Conservation (phyloP, 257 asterid genomes). For the Penstemon newberryi region DNA sequence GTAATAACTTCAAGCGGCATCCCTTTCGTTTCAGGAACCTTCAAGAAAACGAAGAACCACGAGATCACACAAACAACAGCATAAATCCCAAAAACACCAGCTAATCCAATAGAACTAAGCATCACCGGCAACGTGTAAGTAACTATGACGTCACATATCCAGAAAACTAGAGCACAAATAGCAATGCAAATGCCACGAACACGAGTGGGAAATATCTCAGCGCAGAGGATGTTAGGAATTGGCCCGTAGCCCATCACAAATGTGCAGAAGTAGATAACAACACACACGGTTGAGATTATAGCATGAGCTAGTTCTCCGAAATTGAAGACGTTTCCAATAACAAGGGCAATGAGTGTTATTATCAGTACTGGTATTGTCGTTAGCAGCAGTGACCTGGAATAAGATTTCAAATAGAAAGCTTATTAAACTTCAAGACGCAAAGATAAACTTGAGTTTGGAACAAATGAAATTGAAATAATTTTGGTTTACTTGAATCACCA, state of each 20-base stretch:
- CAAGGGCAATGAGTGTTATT: slow-evolving; percentile 58
- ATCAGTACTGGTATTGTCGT: slow-evolving; percentile 71
- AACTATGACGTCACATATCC: slow-evolving; percentile 75
- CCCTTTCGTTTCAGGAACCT: slow-evolving; percentile 63
- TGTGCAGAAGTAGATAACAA: slow-evolving; percentile 77
- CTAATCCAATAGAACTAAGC: slow-evolving; percentile 52
- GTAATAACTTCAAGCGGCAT: slow-evolving; percentile 65
- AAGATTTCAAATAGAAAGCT: neutral
- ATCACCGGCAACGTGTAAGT: slow-evolving; percentile 52
- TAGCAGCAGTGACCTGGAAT: slow-evolving; percentile 71
- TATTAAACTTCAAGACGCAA: neutral
- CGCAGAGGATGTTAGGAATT: slow-evolving; percentile 79
- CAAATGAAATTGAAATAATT: too few relatives aligned
- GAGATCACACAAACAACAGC: slow-evolving; percentile 50
- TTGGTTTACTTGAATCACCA: too few relatives aligned
- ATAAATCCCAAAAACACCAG: slow-evolving; percentile 58
- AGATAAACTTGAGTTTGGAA: too few relatives aligned
- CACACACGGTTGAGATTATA: slow-evolving; percentile 70
- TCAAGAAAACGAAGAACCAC: slow-evolving; percentile 48
- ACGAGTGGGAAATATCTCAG: slow-evolving; percentile 85
- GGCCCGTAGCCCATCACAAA: slow-evolving; percentile 95
- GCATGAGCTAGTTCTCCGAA: slow-evolving; percentile 67
- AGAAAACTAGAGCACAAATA: slow-evolving; percentile 77
- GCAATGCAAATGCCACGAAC: slow-evolving; percentile 95
- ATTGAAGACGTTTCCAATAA: slow-evolving; percentile 59